A percentile compares a stretch with the other conserved stretches of the same genome.
These are phyloP conservation scores for Phytophthora hybrid DNA, from an alignment of 352 stramenopile species.

Conservation along the genomic window DNA sequence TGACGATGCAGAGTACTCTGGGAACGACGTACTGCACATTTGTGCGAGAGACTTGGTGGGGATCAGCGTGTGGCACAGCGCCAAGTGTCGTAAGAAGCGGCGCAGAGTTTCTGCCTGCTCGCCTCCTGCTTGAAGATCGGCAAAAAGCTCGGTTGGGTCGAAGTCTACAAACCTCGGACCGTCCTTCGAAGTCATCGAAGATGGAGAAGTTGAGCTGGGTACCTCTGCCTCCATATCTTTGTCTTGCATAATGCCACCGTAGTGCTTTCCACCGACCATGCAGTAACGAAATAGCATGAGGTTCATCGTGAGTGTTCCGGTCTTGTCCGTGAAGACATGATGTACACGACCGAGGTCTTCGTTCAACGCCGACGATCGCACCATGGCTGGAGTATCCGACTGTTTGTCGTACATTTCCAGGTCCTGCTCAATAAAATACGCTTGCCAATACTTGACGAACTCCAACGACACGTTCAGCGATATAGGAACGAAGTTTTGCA, in stretches of 20 bases:
- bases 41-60: conserved; percentile 70
- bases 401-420: conserved; percentile 92
- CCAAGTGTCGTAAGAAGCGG: conserved; percentile 78
- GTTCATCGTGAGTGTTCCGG: conserved; percentile 96
- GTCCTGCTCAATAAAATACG: conserved; percentile 95
- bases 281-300: conserved; percentile 97
- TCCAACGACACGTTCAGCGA: conserved; percentile 99
- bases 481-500: conserved; percentile 98
- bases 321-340: conserved; percentile 96
- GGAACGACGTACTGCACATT: conserved; percentile 79
- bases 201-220: not conserved
- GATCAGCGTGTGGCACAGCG: conserved; percentile 84
- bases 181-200: conserved; percentile 8
- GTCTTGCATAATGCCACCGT: conserved; percentile 83
- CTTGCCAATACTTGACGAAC: conserved; percentile 96
- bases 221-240: conserved; percentile 54
- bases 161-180: conserved; percentile 67
- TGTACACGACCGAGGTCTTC: conserved; percentile 94
- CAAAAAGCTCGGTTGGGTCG: conserved; percentile 72
- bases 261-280: conserved; percentile 93
- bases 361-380: conserved; percentile 88
- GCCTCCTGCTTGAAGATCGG: conserved; percentile 53
- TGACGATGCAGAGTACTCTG: conserved; percentile 84
- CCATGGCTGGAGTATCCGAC: conserved; percentile 88
- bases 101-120: conserved; percentile 55